Base-by-base conservation (phyloP, 208 protist species). In the Leishmania tarentolae region DNA sequence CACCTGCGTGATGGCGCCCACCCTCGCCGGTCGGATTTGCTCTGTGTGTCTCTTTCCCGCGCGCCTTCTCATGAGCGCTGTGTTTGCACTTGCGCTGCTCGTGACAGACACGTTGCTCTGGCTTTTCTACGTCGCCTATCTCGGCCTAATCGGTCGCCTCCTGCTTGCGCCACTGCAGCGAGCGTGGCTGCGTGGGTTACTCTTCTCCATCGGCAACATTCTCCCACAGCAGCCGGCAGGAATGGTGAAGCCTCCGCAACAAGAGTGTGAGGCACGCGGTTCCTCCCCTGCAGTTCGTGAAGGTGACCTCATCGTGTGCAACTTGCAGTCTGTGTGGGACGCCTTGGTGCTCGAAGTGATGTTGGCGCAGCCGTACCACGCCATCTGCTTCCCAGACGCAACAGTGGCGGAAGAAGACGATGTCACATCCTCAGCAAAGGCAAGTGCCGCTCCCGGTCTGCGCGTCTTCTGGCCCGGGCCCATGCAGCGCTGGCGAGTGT, bases 291-390 rank as follows among this genome's bases (percentile, higher is more conserved):
- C 61, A 6, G 72, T 82, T 28, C 37, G 65, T 24, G 85, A 80
- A 5, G 93, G 91, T 1, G 90, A 97, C 81, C 77, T 97, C 13
- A 78, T 97, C 5, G 80, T 95, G 31, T 87, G 80, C 76, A 95
- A 93, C 77, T 50, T 88, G 66, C 93, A 97, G 74, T 95, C 90
- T 11, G 86, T 91, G 66, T 94, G 89, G 91, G 93, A 97, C 63
- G 83, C 83, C 8, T 74, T 86, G 81, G 90, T 92, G 73, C 79
- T 96, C 66, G 90, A 94, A 73, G 83, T 94, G 79, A 81, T 84
- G n/a, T 78, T 88, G n/a, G 75, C 52, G 17, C 75, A 87, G 65
- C 87, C 90, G 2, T 88, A 79, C 82, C 65, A 78, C 77, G 63
- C 68, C 31, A 19, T 75, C 37, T 77, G 83, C 75, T 81, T 83